A percentile compares a stretch with the other conserved stretches of the same genome.
Conservation (phyloP, 2,329 filamentous ascomycete species). For the Nigrograna mackinnonii region DNA sequence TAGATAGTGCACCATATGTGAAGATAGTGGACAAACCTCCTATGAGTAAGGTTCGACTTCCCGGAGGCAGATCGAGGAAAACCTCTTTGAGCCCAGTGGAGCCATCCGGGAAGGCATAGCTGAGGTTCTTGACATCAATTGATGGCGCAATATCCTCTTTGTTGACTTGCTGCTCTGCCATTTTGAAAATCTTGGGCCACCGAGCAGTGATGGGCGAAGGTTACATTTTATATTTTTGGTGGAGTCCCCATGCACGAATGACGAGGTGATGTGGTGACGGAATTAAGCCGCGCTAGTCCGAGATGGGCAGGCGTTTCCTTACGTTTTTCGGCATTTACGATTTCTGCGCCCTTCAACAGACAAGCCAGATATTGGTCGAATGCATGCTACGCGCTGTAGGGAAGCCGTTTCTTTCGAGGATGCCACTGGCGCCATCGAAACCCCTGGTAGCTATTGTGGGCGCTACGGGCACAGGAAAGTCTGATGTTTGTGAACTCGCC, state of each 20-base stretch:
- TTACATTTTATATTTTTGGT: constrained; percentile 18
- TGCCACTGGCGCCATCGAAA: constrained; percentile 28
- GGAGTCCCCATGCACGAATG: constrained; percentile 13
- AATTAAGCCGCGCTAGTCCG: constrained; percentile 16
- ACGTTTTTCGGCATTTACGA: constrained; percentile 13
- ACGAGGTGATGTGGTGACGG: constrained; percentile 10
- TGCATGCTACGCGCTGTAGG: constrained; percentile 29
- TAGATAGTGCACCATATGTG: constrained; percentile 13
- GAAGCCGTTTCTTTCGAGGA: constrained; percentile 19
- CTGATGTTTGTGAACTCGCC: constrained; percentile 64
- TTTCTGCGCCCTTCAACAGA: not conserved
- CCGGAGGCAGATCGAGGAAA: constrained; percentile 74
- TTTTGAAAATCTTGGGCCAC: constrained; percentile 14
- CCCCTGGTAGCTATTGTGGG: constrained; percentile 83
- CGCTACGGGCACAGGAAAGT: constrained; percentile 92
- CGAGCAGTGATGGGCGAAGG: constrained; percentile 6
- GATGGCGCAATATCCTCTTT: constrained; percentile 52
- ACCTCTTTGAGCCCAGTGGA: constrained; percentile 77
- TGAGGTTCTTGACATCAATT: constrained; percentile 75
- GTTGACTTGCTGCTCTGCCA: constrained; percentile 20
- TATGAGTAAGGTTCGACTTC: constrained; percentile 87
- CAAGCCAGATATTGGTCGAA: not conserved
- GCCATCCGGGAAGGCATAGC: constrained; percentile 87
- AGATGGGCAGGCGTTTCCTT: constrained; percentile 17
- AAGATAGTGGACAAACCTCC: constrained; percentile 60